phyloP scores from a whole-genome alignment of 768 basidiomycete species.

The Tricholoma hemisulphureum region DNA sequence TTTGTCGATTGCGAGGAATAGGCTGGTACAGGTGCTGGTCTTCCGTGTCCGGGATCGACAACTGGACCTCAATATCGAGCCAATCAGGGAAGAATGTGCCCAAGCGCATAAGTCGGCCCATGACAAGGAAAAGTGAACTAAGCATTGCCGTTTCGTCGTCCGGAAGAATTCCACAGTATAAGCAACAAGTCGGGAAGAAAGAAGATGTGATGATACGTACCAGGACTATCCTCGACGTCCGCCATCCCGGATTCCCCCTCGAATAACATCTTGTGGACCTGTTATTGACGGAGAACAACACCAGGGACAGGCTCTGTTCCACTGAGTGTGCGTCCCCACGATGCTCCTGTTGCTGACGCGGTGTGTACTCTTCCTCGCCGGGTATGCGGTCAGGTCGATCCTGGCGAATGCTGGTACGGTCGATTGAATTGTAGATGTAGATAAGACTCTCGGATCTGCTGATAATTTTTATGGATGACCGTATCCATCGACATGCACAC shows the following conservation, averaged over 20 bases:
- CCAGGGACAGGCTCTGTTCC: slow-evolving; percentile 47
- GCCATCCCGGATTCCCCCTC: slow-evolving; percentile 61
- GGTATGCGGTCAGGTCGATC: too few relatives aligned
- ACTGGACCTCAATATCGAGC: slow-evolving; percentile 83
- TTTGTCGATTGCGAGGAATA: too few relatives aligned
- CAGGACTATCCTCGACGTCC: slow-evolving; percentile 25
- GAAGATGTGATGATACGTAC: background rate
- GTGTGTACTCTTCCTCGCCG: too few relatives aligned
- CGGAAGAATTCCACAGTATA: slow-evolving; percentile 13
- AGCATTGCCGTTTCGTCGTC: slow-evolving; percentile 45
- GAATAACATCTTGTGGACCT: slow-evolving; percentile 76
- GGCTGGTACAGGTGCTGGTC: slow-evolving; percentile 41
- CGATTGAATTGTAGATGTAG: too few relatives aligned
- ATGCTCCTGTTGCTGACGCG: too few relatives aligned
- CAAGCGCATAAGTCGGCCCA: slow-evolving; percentile 50
- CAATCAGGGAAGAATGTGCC: slow-evolving; percentile 73
- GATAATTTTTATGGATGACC: too few relatives aligned
- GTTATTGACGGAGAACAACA: slow-evolving; percentile 79
- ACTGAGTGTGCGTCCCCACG: too few relatives aligned
- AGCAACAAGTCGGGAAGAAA: background rate
- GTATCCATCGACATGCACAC: too few relatives aligned
- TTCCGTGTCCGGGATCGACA: slow-evolving; percentile 66
- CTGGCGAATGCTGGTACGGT: too few relatives aligned
- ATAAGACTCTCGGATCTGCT: too few relatives aligned
- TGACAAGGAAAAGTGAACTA: slow-evolving; percentile 66